Evolutionary conservation across 805 yeast species (phyloP).

Genomic region (Sungouiozyma ichnusensis): DNA sequence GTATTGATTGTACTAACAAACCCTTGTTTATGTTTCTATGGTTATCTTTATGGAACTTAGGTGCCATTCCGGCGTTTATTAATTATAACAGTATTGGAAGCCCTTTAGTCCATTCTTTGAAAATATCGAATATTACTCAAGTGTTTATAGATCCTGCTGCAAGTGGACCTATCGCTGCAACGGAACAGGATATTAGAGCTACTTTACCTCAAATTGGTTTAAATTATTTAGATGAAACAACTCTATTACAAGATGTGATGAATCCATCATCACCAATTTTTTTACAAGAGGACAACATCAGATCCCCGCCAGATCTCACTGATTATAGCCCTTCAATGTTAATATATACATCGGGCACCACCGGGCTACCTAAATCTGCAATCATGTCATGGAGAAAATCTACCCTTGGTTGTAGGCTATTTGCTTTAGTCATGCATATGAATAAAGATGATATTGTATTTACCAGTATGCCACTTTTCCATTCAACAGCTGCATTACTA

Average conservation of each 20-base stretch:
- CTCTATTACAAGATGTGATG: conserved; percentile 32
- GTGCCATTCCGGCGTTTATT: conserved; percentile 80
- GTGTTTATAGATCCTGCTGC: conserved; percentile 71
- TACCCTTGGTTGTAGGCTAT: conserved; percentile 56
- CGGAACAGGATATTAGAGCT: conserved; percentile 33
- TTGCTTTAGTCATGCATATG: conserved; percentile 59
- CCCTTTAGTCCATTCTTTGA: conserved; percentile 72
- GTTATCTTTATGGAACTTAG: conserved; percentile 85
- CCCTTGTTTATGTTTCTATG: conserved; percentile 72
- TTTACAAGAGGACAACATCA: conserved; percentile 44
- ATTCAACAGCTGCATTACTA: conserved; percentile 83
- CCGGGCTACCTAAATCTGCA: conserved; percentile 91
- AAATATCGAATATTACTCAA: conserved; percentile 50
- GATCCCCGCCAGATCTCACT: conserved; percentile 43
- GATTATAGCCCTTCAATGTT: conserved; percentile 58
- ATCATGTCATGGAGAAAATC: conserved; percentile 87
- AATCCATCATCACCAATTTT: conserved; percentile 37
- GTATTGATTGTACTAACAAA: conserved; percentile 68
- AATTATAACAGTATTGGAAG: conserved; percentile 68
- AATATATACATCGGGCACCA: conserved; percentile 89
- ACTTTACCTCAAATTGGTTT: conserved; percentile 34
- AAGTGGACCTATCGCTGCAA: conserved; percentile 39
- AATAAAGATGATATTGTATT: conserved; percentile 47
- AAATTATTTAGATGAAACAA: conserved; percentile 42
- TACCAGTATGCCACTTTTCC: conserved; percentile 93